A percentile compares a stretch with the other conserved stretches of the same genome.
Conservation (phyloP, 2,329 filamentous ascomycete genomes). For the Mycocentrospora acerina region DNA sequence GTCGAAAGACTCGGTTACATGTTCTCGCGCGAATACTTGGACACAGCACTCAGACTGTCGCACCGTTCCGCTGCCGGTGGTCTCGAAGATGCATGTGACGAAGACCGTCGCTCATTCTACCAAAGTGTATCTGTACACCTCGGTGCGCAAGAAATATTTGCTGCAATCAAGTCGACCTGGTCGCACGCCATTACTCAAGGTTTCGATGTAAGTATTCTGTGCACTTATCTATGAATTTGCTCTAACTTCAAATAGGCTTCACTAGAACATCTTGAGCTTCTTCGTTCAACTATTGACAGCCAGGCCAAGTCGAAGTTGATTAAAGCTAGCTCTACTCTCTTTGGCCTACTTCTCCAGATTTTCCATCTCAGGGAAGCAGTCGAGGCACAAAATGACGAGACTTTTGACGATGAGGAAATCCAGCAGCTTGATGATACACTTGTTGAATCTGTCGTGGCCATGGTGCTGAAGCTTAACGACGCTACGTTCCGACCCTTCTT, state of each 20-base stretch:
- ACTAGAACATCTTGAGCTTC: slow-evolving; percentile 69
- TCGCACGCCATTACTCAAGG: slow-evolving; percentile 62
- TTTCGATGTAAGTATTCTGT: slow-evolving; percentile 55
- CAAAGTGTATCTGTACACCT: slow-evolving; percentile 75
- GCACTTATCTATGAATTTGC: not conserved
- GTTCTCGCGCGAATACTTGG: slow-evolving; percentile 73
- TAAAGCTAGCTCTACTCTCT: slow-evolving; percentile 71
- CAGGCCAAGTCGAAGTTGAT: slow-evolving; percentile 77
- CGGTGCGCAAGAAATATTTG: slow-evolving; percentile 74
- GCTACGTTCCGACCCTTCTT: slow-evolving; percentile 91
- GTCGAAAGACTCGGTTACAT: slow-evolving; percentile 87
- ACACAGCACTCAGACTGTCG: slow-evolving; percentile 70
- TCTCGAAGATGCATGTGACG: slow-evolving; percentile 63
- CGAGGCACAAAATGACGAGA: slow-evolving; percentile 40
- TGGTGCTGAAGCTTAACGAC: slow-evolving; percentile 97
- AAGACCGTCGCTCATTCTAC: slow-evolving; percentile 68
- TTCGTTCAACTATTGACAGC: slow-evolving; percentile 72
- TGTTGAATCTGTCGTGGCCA: slow-evolving; percentile 75
- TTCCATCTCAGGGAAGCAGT: slow-evolving; percentile 63
- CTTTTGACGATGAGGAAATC: slow-evolving; percentile 54
- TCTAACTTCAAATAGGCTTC: slow-evolving; percentile 17
- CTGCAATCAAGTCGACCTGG: slow-evolving; percentile 74
- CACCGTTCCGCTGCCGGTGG: slow-evolving; percentile 67
- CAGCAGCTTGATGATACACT: slow-evolving; percentile 63
- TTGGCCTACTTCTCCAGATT: slow-evolving; percentile 57